These are phyloP conservation scores for Lachnum nothofagi DNA, from an alignment of 2,329 filamentous ascomycete species.

Conservation along the genomic window DNA sequence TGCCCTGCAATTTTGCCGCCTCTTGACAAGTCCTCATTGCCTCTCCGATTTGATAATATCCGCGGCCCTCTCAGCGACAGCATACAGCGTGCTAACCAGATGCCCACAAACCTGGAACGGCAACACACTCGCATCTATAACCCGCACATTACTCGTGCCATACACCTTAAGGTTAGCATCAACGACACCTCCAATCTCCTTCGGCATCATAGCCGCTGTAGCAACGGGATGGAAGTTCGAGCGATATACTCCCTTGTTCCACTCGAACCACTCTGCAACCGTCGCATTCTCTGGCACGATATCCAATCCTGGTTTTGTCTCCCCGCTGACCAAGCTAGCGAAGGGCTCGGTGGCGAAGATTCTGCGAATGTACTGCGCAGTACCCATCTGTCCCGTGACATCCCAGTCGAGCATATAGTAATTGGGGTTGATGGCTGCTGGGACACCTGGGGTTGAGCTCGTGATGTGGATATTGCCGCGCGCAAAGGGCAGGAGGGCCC, in stretches of 20 bases:
- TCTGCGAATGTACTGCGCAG: slow-evolving; percentile 28
- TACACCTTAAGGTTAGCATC: slow-evolving; percentile 33
- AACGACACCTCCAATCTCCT: slow-evolving; percentile 33
- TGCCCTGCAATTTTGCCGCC: too few species aligned
- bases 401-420: slow-evolving; percentile 40
- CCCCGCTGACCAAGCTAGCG: slow-evolving; percentile 3
- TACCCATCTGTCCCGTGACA: slow-evolving; percentile 31
- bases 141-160: slow-evolving; percentile 61
- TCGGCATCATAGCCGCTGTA: slow-evolving; percentile 29
- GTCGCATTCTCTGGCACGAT: slow-evolving; percentile 29
- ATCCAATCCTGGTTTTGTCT: slow-evolving; percentile 17
- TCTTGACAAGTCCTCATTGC: too few species aligned
- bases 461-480: slow-evolving; percentile 40
- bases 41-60: slow-evolving; percentile 69
- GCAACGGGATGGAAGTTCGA: slow-evolving; percentile 13
- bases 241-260: slow-evolving; percentile 1
- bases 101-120: slow-evolving; percentile 80
- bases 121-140: slow-evolving; percentile 79
- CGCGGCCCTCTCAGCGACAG: slow-evolving; percentile 72
- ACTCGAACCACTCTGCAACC: slow-evolving; percentile 7
- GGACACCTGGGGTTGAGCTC: slow-evolving; percentile 27
- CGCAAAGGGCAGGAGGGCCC: slow-evolving; percentile 37
- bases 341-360: slow-evolving; percentile 18
- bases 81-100: slow-evolving; percentile 79
- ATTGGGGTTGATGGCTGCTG: slow-evolving; percentile 36